These are phyloP conservation scores for Stachybotrys chlorohalonatus DNA, from an alignment of 2,329 filamentous ascomycete species.

Conservation along the genomic window DNA sequence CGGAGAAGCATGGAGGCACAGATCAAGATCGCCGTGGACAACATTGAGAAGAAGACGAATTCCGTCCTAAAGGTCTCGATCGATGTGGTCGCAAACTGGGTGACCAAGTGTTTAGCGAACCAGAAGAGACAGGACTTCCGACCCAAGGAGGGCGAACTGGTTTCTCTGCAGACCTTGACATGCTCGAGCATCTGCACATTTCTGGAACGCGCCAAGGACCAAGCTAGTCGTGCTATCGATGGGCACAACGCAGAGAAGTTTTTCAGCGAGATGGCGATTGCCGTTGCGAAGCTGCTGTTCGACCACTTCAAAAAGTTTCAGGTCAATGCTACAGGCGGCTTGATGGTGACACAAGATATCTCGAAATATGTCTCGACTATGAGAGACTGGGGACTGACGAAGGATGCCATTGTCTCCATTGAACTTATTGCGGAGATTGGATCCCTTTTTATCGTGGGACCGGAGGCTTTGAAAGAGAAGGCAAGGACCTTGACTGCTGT, in stretches of 20 bases:
- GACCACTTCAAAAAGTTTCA: constrained; percentile 93
- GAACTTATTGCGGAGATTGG: constrained; percentile 90
- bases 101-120: constrained; percentile 58
- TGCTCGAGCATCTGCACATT: constrained; percentile 78
- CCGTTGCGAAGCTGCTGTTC: constrained; percentile 69
- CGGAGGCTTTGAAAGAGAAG: constrained; percentile 66
- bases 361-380: constrained; percentile 85
- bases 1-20: constrained; percentile 83
- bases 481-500: constrained; percentile 47
- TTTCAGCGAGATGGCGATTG: constrained; percentile 73
- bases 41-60: constrained; percentile 77
- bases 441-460: constrained; percentile 88
- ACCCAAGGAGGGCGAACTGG: constrained; percentile 72
- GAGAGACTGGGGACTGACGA: constrained; percentile 68
- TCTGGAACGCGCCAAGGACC: constrained; percentile 55
- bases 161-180: constrained; percentile 76
- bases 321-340: constrained; percentile 83
- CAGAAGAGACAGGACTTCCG: constrained; percentile 89
- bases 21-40: constrained; percentile 61
- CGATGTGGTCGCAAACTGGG: constrained; percentile 67
- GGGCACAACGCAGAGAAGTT: constrained; percentile 78
- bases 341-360: constrained; percentile 95
- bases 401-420: constrained; percentile 58
- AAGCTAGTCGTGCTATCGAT: constrained; percentile 62
- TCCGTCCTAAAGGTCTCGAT: constrained; percentile 47